These are phyloP conservation scores for Begonia masoniana DNA, from an alignment of 306 rosid genomes.

Conservation along the genomic window DNA sequence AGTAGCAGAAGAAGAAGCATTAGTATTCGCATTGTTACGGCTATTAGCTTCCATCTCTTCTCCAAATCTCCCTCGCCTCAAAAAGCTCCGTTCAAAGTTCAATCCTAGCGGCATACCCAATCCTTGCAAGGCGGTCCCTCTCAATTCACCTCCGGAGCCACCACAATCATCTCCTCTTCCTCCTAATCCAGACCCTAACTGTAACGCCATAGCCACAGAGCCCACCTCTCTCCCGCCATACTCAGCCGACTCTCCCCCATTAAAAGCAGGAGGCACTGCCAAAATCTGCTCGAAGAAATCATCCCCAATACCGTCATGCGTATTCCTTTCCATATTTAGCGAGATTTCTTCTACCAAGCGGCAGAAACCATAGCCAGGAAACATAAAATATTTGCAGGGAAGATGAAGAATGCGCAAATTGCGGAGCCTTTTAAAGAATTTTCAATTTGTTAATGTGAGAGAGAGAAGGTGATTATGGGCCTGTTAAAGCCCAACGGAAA, in stretches of 20 bases:
- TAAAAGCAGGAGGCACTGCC: slow-evolving; percentile 34
- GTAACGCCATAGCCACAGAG: slow-evolving; percentile 43
- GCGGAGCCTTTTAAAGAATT: too few relatives aligned
- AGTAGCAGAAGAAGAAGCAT: slow-evolving; percentile 19
- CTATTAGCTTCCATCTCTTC: slow-evolving; percentile 26
- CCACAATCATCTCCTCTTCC: slow-evolving; percentile 10
- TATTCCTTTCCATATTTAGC: slow-evolving; percentile 55
- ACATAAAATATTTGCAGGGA: too few relatives aligned
- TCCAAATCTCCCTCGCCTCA: slow-evolving; percentile 36
- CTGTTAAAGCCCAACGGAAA: too few relatives aligned
- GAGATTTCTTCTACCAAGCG: neutral
- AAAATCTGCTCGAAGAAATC: slow-evolving; percentile 56
- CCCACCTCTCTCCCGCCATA: slow-evolving; percentile 30
- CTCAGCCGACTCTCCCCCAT: slow-evolving; percentile 15
- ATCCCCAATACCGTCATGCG: slow-evolving; percentile 65
- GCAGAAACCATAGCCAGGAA: neutral
- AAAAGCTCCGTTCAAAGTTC: slow-evolving; percentile 64
- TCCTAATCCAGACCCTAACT: slow-evolving; percentile 41
- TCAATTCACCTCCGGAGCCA: slow-evolving; percentile 7
- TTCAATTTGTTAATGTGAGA: too few relatives aligned
- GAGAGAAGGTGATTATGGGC: too few relatives aligned
- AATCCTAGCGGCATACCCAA: slow-evolving; percentile 78
- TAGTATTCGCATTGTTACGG: slow-evolving; percentile 27
- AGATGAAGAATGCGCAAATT: too few relatives aligned
- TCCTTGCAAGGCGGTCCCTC: slow-evolving; percentile 11